phyloP scores from a whole-genome alignment of 2,329 filamentous ascomycete genomes.

The Penicillium sp. region DNA sequence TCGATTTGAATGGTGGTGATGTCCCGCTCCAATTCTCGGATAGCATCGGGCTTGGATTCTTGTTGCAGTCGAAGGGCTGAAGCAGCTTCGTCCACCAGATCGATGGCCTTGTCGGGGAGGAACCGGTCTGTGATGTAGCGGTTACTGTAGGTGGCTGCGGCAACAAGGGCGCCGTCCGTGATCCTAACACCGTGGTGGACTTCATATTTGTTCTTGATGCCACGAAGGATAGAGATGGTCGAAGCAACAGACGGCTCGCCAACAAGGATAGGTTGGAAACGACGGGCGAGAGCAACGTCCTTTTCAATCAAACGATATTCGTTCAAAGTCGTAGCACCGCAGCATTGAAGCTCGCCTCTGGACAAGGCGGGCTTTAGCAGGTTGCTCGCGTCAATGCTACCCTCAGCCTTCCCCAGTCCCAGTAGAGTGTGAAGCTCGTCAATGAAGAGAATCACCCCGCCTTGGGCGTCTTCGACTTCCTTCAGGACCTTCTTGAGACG shows the following conservation, averaged over 20 bases:
- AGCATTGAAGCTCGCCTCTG: conserved; percentile 89
- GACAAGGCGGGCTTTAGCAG: conserved; percentile 91
- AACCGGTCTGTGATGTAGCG: conserved; percentile 96
- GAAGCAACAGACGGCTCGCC: conserved; percentile 87
- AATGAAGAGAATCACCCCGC: conserved; percentile 89
- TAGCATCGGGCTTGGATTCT: conserved; percentile 93
- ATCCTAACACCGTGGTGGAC: conserved; percentile 96
- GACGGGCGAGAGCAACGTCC: conserved; percentile 84
- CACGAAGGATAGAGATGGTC: conserved; percentile 90
- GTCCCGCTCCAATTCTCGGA: conserved; percentile 85
- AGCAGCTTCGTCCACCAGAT: conserved; percentile 92
- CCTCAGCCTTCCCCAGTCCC: conserved; percentile 90
- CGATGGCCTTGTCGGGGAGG: conserved; percentile 94
- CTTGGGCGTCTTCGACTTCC: conserved; percentile 85
- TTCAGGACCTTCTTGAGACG: conserved; percentile 84
- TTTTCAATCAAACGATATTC: conserved; percentile 96
- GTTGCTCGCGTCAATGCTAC: conserved; percentile 94
- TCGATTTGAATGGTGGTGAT: conserved; percentile 99
- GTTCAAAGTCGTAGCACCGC: conserved; percentile 86
- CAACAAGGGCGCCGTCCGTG: conserved; percentile 85
- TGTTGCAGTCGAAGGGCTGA: conserved; percentile 88
- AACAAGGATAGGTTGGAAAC: conserved; percentile 94
- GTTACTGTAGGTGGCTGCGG: conserved; percentile 87
- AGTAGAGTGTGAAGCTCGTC: conserved; percentile 91
- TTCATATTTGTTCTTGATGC: conserved; percentile 97